A percentile compares a stretch with the other conserved stretches of the same genome.
Evolutionary conservation across 1,284 basidiomycete species (phyloP).

Genomic region (Apiotrichum domesticum): DNA sequence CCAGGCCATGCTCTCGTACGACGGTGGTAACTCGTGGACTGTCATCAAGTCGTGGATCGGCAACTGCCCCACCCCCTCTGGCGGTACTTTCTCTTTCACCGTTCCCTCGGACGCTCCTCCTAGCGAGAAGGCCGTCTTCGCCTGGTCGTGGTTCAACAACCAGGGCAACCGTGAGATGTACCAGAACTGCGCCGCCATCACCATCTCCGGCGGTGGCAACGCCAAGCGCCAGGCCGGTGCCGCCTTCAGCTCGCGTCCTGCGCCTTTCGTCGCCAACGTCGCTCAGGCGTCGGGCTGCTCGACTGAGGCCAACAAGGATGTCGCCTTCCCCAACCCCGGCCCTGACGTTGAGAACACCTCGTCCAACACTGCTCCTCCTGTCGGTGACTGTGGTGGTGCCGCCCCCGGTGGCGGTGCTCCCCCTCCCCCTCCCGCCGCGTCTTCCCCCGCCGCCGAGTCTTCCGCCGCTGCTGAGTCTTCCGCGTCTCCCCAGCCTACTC

Average conservation of each 20-base stretch:
- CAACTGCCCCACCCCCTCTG: constrained; percentile 36
- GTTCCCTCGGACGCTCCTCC: constrained; percentile 42
- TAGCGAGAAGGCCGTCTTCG: constrained; percentile 42
- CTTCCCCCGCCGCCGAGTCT: not conserved
- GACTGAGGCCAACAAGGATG: constrained; percentile 25
- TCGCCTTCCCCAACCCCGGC: constrained; percentile 17
- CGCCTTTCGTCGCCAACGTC: constrained; percentile 47
- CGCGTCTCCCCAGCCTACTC: no score
- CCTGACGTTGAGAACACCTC: constrained; percentile 5
- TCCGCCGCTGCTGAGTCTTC: not conserved
- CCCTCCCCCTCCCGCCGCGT: not conserved
- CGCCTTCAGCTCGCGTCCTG: constrained; percentile 24
- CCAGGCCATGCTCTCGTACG: constrained; percentile 47
- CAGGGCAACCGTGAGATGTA: constrained; percentile 46
- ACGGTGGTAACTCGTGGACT: constrained; percentile 45
- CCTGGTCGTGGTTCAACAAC: constrained; percentile 49
- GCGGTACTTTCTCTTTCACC: constrained; percentile 28
- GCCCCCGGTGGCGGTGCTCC: not conserved
- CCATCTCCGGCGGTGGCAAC: constrained; percentile 32
- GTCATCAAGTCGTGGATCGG: constrained; percentile 46
- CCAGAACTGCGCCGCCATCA: constrained; percentile 47
- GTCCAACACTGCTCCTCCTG: not conserved
- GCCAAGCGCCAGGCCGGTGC: constrained; percentile 8
- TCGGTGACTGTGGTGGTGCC: not conserved
- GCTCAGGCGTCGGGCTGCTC: constrained; percentile 31